Base-by-base conservation (phyloP, 2,329 filamentous ascomycete species). In the Calonectria fujianensis region DNA sequence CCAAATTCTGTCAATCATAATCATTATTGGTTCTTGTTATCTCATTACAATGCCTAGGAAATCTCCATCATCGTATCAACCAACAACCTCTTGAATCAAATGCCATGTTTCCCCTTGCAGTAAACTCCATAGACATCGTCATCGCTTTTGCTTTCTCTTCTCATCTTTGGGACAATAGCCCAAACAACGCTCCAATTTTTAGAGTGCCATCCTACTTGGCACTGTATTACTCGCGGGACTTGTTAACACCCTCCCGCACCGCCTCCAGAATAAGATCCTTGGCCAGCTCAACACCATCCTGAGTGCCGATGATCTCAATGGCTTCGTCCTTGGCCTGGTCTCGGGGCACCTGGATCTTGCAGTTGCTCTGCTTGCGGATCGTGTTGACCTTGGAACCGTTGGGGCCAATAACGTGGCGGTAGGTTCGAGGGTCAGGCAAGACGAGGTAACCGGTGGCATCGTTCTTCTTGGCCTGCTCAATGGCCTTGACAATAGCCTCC, bases 321-420 rank as follows among this genome's bases (percentile, higher is more conserved):
- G 96, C 95, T 85, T 98, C 96, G 64, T 91, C 90, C 77, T 87
- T 88, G 59, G 88, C 88, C 85, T 97, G 94, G 82, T 95, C 93
- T 78, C 95, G 93, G 29, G 97, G 97, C 51, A 99, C 96, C 78
- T 96, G 96, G 83, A 99, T 97, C 87, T 94, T 96, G 86, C 96
- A 98, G 70, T 94, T 95, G 67, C 96, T 98, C 88, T 97, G 93
- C 87, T 95, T 95, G 80, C 97, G 93, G 83, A 99, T 98, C 52
- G 92, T 88, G 86, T 98, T 98, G 84, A 99, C 97, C 85, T 96
- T 96, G 85, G 92, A 94, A 74, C 97, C 97, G 74, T 94, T 94
- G 77, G 94, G 93, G 6, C 97, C 97, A 79, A 99, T 96, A 64
- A 99, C 95, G 77, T 94, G 94, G 76, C 96, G 92, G 89, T 98